These are phyloP conservation scores for Brassica incana DNA, from an alignment of 345 rosid genomes.

Conservation along the genomic window DNA sequence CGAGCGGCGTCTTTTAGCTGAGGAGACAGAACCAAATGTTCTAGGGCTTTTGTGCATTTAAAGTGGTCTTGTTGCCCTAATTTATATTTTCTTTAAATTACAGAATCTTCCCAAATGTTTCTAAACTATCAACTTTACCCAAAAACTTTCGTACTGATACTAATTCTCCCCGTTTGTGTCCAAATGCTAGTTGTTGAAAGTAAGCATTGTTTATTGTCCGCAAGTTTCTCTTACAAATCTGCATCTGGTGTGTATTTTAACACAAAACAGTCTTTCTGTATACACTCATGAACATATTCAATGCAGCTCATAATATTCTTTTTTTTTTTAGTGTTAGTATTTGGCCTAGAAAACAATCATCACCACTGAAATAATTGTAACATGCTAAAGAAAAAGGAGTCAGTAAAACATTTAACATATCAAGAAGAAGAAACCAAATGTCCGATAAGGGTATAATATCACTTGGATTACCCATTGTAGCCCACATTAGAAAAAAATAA, in stretches of 20 bases:
- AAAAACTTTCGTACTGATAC: background rate
- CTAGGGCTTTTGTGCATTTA: background rate
- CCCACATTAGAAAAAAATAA: constrained; percentile 10
- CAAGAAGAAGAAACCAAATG: background rate
- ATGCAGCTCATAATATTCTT: background rate
- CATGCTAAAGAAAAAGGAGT: background rate
- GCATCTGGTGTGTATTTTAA: background rate
- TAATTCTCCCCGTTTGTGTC: too few species aligned
- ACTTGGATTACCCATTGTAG: constrained; percentile 25
- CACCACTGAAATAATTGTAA: background rate
- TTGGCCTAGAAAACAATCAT: background rate
- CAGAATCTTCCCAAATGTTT: background rate
- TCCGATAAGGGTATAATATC: constrained; percentile 16
- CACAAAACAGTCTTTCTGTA: background rate
- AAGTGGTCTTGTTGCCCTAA: background rate
- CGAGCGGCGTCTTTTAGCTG: background rate
- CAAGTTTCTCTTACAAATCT: background rate
- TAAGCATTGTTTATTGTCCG: background rate
- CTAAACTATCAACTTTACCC: background rate
- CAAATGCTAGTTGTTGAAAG: too few species aligned
- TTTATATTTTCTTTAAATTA: background rate
- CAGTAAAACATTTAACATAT: background rate
- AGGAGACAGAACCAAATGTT: background rate
- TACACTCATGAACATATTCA: background rate
- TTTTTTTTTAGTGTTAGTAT: too few species aligned